Percentiles rank a stretch among this genome's conserved stretches.
phyloP scores from a whole-genome alignment of 2,329 filamentous ascomycete species.

The Penicillium sp. region DNA sequence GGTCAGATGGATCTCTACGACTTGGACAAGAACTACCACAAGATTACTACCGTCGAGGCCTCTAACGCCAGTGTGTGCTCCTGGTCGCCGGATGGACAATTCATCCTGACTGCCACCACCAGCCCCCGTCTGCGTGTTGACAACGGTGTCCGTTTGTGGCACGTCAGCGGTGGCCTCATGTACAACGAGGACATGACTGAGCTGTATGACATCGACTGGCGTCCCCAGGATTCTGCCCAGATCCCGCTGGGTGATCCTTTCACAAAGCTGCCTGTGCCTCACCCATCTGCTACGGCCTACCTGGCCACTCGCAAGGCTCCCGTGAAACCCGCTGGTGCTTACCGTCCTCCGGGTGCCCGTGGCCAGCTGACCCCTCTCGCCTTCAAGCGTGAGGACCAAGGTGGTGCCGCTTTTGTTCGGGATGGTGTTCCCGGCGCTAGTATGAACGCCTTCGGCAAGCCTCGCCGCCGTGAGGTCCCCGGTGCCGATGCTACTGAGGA shows the following conservation, averaged over 20 bases:
- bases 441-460: constrained; percentile 78
- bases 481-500: constrained; percentile 75
- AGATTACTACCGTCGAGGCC: constrained; percentile 90
- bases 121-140: constrained; percentile 93
- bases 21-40: constrained; percentile 87
- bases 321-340: constrained; percentile 95
- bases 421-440: constrained; percentile 67
- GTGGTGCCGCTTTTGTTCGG: constrained; percentile 81
- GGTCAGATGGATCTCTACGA: constrained; percentile 98
- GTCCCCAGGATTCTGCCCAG: constrained; percentile 67
- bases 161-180: constrained; percentile 83
- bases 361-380: constrained; percentile 85
- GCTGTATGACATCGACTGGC: constrained; percentile 87
- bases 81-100: constrained; percentile 95
- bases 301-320: constrained; percentile 87
- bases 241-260: constrained; percentile 70
- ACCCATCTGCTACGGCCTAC: constrained; percentile 79
- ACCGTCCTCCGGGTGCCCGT: constrained; percentile 89
- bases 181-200: constrained; percentile 95
- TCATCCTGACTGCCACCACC: constrained; percentile 96
- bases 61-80: constrained; percentile 95
- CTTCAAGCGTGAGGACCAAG: constrained; percentile 97
- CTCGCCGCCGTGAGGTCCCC: constrained; percentile 74
- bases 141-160: constrained; percentile 95
- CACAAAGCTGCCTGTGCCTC: constrained; percentile 70